Conservation (phyloP, 805 yeast species). For the Lipomyces starkeyi region DNA sequence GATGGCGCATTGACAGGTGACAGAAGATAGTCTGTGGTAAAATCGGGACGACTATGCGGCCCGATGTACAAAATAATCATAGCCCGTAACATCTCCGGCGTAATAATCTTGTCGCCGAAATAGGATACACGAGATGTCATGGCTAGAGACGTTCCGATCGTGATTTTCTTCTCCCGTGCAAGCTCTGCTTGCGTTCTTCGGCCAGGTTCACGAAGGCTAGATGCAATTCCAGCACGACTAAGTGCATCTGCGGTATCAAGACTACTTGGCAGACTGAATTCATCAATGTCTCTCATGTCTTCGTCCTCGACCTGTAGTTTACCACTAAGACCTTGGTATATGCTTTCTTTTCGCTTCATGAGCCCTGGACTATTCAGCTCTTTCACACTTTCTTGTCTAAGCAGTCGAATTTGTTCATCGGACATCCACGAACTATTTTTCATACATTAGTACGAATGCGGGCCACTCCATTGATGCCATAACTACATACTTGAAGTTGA, state of each 20-base stretch:
- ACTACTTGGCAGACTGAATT: slow-evolving; percentile 21
- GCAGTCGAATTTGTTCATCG: slow-evolving; percentile 40
- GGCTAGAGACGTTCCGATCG: slow-evolving; percentile 38
- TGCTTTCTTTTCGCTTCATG: slow-evolving; percentile 37
- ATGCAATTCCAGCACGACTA: neutral
- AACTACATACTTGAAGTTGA: slow-evolving; percentile 40
- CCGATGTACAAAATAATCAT: slow-evolving; percentile 43
- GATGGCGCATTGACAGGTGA: slow-evolving; percentile 44
- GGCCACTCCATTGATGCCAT: neutral
- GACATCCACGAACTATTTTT: slow-evolving; percentile 38
- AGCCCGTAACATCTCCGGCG: slow-evolving; percentile 43
- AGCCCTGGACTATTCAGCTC: slow-evolving; percentile 33
- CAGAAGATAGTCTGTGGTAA: slow-evolving; percentile 40
- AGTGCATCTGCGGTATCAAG: slow-evolving; percentile 7
- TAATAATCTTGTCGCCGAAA: slow-evolving; percentile 40
- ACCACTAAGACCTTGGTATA: slow-evolving; percentile 33
- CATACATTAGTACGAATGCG: neutral
- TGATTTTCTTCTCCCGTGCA: slow-evolving; percentile 10
- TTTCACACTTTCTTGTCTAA: slow-evolving; percentile 38
- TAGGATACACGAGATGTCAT: slow-evolving; percentile 44
- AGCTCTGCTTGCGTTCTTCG: slow-evolving; percentile 16
- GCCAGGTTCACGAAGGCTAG: neutral
- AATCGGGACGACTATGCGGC: slow-evolving; percentile 39
- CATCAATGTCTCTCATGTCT: slow-evolving; percentile 9
- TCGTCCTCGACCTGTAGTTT: slow-evolving; percentile 21